Evolutionary conservation across 768 basidiomycete genomes (phyloP), one percentile per base, ranked within the genome.

Genomic region (Hortiboletus campestris): DNA sequence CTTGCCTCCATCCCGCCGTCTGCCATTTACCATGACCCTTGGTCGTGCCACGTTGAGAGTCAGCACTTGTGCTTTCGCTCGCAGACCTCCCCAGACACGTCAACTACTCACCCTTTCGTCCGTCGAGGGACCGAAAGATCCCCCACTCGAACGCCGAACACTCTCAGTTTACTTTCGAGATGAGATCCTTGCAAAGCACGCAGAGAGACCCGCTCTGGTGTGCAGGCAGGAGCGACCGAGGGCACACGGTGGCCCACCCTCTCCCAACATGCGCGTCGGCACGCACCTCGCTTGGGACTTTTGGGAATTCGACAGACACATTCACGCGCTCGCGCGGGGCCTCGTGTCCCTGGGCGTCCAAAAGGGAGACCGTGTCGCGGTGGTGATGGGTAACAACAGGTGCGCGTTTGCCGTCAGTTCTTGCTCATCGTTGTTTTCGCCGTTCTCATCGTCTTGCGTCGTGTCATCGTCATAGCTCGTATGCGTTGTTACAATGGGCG

Each of bases 371-470:
- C 76, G 91, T 9, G 84, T 93, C 20, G 91, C 80, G 1, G 87
- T 91, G 8, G 71, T 92, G 38, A 90, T 93, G 89, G 91, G 90
- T 6, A 94, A 92, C 57, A 88, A 82, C 56, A 93, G 91, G 91
- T 89, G 59, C 35, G 74, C 14, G 28, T 6, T 20, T 31, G 12
- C 11, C 13, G 7, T 46, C 19, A 4, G 9, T 28, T 35, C 25
- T 25, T 22, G 7, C 44, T 38, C 25, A 4, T 25, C 25, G 25
- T 25, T 25, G 34, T 47, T 32, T 34, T 11, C 22, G 46, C 29
- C 11, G 31, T 25, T n/a, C n/a, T n/a, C n/a, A n/a, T n/a, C n/a
- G 25, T 17, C 19, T 43, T 13, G 35, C 28, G 25, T 31, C n/a
- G 3, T 14, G 11, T 22, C 9, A 11, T 4, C 9, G 16, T 19